A percentile compares a stretch with the other conserved stretches of the same genome.
phyloP scores from a whole-genome alignment of 164 flowering plant genomes.

The Chimonanthus salicifolius region DNA sequence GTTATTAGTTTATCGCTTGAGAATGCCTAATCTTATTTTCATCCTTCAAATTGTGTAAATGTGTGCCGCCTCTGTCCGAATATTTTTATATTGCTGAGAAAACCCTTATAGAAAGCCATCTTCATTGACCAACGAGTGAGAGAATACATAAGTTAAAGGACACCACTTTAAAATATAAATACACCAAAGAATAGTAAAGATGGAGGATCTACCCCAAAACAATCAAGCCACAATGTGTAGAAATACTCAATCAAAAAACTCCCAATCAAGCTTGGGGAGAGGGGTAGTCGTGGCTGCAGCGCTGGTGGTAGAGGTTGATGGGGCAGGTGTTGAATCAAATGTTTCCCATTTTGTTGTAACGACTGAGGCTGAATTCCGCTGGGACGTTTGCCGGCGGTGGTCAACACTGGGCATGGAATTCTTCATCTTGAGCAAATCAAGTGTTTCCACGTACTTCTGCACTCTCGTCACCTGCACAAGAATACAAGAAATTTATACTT shows the following conservation, averaged over 20 bases:
- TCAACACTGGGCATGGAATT: constrained; percentile 36
- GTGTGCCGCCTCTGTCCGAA: too few species aligned
- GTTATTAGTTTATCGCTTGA: too few species aligned
- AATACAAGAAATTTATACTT: too few species aligned
- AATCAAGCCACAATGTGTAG: constrained; percentile 4
- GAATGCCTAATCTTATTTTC: too few species aligned
- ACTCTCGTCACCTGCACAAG: constrained; percentile 63
- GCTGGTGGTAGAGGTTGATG: constrained; percentile 14
- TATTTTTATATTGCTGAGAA: too few species aligned
- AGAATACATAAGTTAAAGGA: neutral
- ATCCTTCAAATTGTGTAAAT: too few species aligned
- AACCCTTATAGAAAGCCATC: too few species aligned
- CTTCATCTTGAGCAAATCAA: constrained; percentile 56
- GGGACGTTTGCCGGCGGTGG: constrained; percentile 23
- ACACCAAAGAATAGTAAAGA: constrained; percentile 24
- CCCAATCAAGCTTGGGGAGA: constrained; percentile 28
- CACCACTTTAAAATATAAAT: constrained; percentile 18
- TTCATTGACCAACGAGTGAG: too few species aligned
- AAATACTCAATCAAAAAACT: constrained; percentile 24
- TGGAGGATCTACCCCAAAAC: constrained; percentile 11
- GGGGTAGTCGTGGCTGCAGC: constrained; percentile 12
- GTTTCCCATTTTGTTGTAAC: constrained; percentile 87
- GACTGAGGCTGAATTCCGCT: constrained; percentile 20
- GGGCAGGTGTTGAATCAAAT: constrained; percentile 19
- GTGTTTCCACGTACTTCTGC: constrained; percentile 77